These are phyloP conservation scores for Lyophyllum decastes DNA, from an alignment of 768 basidiomycete species.

Conservation along the genomic window DNA sequence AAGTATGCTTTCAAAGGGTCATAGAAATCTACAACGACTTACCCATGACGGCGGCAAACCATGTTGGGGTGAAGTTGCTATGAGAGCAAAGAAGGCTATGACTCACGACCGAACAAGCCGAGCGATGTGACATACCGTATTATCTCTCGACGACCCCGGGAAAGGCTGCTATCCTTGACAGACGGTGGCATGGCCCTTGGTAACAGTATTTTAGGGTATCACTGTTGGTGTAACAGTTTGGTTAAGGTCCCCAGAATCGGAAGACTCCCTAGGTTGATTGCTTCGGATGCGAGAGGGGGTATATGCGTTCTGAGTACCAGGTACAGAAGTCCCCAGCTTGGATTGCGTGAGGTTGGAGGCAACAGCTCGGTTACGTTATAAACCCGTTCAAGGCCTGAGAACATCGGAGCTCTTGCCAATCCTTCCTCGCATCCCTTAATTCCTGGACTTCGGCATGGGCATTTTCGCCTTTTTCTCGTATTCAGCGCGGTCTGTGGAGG, in stretches of 20 bases:
- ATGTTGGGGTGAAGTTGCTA: constrained; percentile 42
- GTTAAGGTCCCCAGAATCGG: not conserved
- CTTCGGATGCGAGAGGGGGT: not conserved
- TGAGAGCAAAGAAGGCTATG: not conserved
- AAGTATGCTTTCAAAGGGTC: no score
- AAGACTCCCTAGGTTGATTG: not conserved
- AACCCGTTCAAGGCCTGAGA: not conserved
- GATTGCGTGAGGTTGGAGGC: not conserved
- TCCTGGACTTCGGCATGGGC: constrained; percentile 22
- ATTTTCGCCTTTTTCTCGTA: constrained; percentile 27
- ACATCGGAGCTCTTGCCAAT: not conserved
- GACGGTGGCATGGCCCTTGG: not conserved
- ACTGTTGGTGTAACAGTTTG: not conserved
- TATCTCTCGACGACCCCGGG: constrained; percentile 1
- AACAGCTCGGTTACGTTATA: not conserved
- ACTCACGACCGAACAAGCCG: not conserved
- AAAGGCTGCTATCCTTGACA: not conserved
- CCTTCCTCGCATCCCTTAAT: constrained; percentile 5
- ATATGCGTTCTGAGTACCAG: not conserved
- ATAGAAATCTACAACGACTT: constrained; percentile 1
- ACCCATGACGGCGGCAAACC: constrained; percentile 50
- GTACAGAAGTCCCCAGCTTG: not conserved
- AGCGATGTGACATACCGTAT: constrained; percentile 7
- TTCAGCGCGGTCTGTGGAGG: constrained; percentile 10
- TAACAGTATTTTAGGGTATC: not conserved